These are phyloP conservation scores for Leishmania tarentolae DNA, from an alignment of 208 protist species.

Conservation along the genomic window DNA sequence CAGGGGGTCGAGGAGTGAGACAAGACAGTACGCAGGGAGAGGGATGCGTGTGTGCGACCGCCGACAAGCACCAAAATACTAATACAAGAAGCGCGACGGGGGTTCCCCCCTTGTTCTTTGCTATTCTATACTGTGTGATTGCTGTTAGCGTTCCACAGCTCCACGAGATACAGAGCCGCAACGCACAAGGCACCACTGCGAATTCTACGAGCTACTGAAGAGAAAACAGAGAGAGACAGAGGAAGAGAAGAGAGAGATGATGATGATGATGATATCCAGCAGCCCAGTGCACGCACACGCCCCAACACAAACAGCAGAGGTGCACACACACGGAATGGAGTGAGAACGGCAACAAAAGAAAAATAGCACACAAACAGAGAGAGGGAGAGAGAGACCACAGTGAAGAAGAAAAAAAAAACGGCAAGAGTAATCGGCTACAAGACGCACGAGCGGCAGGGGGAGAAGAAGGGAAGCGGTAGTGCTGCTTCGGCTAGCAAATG, in stretches of 20 bases:
- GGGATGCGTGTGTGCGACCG: background rate
- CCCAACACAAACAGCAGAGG: too few species aligned
- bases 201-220: background rate
- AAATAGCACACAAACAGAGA: background rate
- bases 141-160: background rate
- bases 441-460: background rate
- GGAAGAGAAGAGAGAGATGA: too few species aligned
- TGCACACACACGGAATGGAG: too few species aligned
- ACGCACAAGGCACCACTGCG: too few species aligned
- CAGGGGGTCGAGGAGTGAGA: background rate
- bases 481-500: background rate
- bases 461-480: background rate
- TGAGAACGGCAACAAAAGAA: too few species aligned
- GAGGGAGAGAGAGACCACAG: background rate
- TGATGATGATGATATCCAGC: background rate
- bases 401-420: background rate
- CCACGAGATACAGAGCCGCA: background rate
- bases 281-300: background rate
- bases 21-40: background rate
- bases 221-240: background rate
- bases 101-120: background rate
- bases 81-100: background rate
- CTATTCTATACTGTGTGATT: background rate
- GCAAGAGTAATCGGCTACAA: background rate
- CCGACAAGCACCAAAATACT: background rate